Base-by-base conservation (phyloP, 495 filamentous ascomycete genomes). In the Aspergillus steynii region DNA sequence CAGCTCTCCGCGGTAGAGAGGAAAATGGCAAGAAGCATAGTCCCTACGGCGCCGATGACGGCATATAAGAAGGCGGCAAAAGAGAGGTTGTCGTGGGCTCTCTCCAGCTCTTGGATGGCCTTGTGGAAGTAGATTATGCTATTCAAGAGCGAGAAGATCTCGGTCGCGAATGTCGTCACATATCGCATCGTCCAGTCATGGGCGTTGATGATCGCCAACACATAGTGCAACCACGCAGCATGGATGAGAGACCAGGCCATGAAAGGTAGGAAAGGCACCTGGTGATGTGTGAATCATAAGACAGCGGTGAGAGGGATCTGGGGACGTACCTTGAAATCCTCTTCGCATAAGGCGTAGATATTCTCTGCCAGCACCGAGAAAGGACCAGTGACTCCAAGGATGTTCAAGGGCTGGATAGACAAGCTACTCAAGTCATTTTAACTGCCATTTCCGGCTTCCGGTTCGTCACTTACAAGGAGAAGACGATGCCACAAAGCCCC, bases 111-210 rank as follows among this genome's bases (percentile, higher is more conserved):
- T 66, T 90, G 86, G 28, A 88, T 76, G 28, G 88, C 88, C 69
- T 90, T 90, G 65, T 90, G 85, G 68, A 91, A 89, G 69, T 91
- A 91, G 61, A 91, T 91, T 58, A 90, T 82, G 65, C 84, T 87
- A 70, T 90, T 90, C 3, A 90, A 72, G 0, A 90, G 82, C 1
- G 85, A 86, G 68, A 90, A 90, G 27, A 90, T 87, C 65, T 91
- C 88, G 15, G 84, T 88, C 29, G 81, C 85, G 65, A 90, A 90
- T 5, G 80, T 88, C 0, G 88, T 91, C 27, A 91, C 88, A 66
- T 91, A 90, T 57, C 84, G 80, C 88, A 91, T 91, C 2, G 88
- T 89, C 86, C 85, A 91, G 71, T 90, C 86, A 61, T 90, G 88
- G 26, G 86, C 88, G 69, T 91, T 90, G 64, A 90, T 80, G 46